Base-by-base conservation (phyloP, 768 basidiomycete species). In the Cystobasidium onofrii region DNA sequence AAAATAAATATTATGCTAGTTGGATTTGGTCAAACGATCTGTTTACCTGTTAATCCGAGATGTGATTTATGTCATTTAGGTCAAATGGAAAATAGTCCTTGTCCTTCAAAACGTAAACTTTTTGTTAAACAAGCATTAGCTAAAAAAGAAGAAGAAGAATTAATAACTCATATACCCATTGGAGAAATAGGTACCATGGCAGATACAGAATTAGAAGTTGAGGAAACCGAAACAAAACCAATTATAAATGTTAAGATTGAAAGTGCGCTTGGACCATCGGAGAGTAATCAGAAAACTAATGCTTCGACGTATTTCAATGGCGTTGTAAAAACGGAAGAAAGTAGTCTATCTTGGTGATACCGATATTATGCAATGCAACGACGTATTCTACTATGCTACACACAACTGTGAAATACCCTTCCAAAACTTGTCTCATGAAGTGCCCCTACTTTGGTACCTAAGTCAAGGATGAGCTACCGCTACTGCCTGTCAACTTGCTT, bases 1-100 rank as follows among this genome's bases (percentile, higher is more conserved):
- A 17, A 57, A 0, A 71, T 79, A 46, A 79, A 79, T 67, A 78
- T 78, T 44, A 77, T 76, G 73, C 76, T 80, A 39, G 79, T 80
- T 52, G 79, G 79, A 0, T 76, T 78, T 44, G 79, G 79, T 0
- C 78, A 76, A 41, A 75, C 69, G n/a, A 73, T 80, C 20, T 80
- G 79, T 55, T 50, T 57, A 18, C 79, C 79, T 0, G 61, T 75
- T 39, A 76, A 69, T 0, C 79, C 79, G 1, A 29, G 61, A 3
- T 76, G 76, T 64, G 76, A 75, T 34, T 20, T 64, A 1, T 76
- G 76, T 43, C 61, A 73, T 33, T 18, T 75, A 18, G 75, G 73
- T 6, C 69, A 71, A 55, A 71, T 71, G 69, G 74, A 73, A 9
- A 60, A 75, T 23, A 67, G 64, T 10, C 72, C 70, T 1, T 75